Base-by-base conservation (phyloP, 2,329 filamentous ascomycete genomes). In the Monosporascus sp. region DNA sequence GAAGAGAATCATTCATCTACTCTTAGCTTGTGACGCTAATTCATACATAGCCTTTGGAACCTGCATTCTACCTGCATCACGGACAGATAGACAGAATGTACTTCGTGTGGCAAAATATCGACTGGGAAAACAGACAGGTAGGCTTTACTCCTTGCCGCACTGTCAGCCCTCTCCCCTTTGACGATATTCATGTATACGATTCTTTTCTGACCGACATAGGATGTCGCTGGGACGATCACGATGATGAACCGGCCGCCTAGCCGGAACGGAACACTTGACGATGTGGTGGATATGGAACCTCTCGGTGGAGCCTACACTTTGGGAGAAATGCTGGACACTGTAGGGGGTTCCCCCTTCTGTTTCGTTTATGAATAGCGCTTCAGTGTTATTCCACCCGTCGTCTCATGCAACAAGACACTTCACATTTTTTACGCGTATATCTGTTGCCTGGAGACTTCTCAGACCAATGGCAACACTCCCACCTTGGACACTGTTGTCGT, bases 101-200 rank as follows among this genome's bases (percentile, higher is more conserved):
- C 62, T 77, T 72, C 62, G 72, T 78, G 57, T 78, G 75, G 74
- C 74, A 77, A 63, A 75, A 74, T 51, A 69, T 74, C 22, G 70
- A 77, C 58, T 70, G 65, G 64, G 62, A 64, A 42, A 63, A 70
- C 42, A 56, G 71, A 57, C 66, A 66, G 68, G 70, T 66, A 52
- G 51, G 63, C 38, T 41, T 18, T 17, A n/a, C 4, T 18, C 38
- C 18, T 41, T 44, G 6, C 7, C 9, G 17, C 48, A 17, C 1
- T 39, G 5, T 34, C 44, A 41, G 8, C 9, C 2, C 2, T 17
- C 17, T 34, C 15, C 25, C 46, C 34, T 15, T 3, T 51, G 38
- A 14, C 31, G 18, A 24, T 34, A 18, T 24, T 18, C 39, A 1
- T 42, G 24, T 3, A 24, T n/a, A 39, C 15, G 20, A 52, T 57